Percentiles rank a stretch among this genome's conserved stretches.
phyloP scores from a whole-genome alignment of 768 basidiomycete species.

The Leucosporidium creatinivorum region DNA sequence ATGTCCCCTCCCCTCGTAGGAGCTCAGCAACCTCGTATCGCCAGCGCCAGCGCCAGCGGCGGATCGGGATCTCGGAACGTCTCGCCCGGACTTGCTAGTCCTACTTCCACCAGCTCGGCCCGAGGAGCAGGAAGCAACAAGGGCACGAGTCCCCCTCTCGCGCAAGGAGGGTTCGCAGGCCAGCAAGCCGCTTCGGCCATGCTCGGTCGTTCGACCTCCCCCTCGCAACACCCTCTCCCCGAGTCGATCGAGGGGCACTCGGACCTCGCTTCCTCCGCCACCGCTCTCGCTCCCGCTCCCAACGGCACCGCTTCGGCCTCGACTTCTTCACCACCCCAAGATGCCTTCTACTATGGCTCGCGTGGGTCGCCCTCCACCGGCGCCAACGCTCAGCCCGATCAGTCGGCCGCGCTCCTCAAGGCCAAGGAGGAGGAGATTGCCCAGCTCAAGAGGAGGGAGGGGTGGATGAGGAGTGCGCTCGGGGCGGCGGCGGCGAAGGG shows the following conservation, averaged over 20 bases:
- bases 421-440: slow-evolving; percentile 55
- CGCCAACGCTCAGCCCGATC: no score
- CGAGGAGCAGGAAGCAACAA: background rate
- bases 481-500: slow-evolving; percentile 67
- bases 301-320: background rate
- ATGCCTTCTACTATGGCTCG: slow-evolving; percentile 8
- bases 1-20: slow-evolving; percentile 12
- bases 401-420: background rate
- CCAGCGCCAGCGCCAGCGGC: no score
- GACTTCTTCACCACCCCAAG: background rate
- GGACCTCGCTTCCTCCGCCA: no score
- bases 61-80: background rate
- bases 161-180: no score
- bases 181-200: no score
- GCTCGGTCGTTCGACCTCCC: background rate
- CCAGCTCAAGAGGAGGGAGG: slow-evolving; percentile 62
- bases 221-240: background rate
- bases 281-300: no score
- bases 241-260: no score
- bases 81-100: background rate
- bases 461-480: slow-evolving; percentile 78
- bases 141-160: no score
- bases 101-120: background rate
- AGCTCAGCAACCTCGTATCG: background rate
- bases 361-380: no score